Evolutionary conservation across 2,329 filamentous ascomycete species (phyloP).

Genomic region (Westerdykella sp.): DNA sequence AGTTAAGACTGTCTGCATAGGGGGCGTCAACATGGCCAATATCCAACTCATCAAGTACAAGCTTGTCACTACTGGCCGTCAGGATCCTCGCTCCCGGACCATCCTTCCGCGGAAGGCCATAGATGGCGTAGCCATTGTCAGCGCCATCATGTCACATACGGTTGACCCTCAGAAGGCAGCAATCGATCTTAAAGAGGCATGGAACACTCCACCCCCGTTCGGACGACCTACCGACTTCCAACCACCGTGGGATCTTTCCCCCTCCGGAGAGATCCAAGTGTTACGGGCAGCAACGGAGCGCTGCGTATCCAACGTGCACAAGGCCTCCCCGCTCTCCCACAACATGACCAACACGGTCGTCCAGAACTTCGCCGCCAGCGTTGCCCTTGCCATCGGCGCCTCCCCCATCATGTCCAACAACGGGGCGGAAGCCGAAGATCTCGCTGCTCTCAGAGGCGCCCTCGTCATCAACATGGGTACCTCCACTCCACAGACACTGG

Average conservation of each 20-base stretch:
- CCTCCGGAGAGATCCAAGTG: constrained; percentile 8
- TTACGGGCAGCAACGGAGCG: constrained; percentile 16
- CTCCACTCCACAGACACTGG: constrained; percentile 66
- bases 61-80: constrained; percentile 33
- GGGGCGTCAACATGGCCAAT: constrained; percentile 76
- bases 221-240: constrained; percentile 12
- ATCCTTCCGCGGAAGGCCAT: constrained; percentile 49
- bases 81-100: constrained; percentile 24
- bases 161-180: constrained; percentile 59
- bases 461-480: constrained; percentile 96
- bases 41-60: constrained; percentile 68
- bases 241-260: constrained; percentile 7
- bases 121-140: constrained; percentile 81
- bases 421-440: constrained; percentile 71
- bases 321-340: constrained; percentile 68
- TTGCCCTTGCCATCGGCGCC: constrained; percentile 75
- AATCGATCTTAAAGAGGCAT: constrained; percentile 50
- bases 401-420: constrained; percentile 94
- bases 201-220: constrained; percentile 37
- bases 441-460: constrained; percentile 69
- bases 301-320: constrained; percentile 56
- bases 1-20: constrained; percentile 67
- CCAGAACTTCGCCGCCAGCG: constrained; percentile 89
- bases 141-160: constrained; percentile 70
- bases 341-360: constrained; percentile 98